Conservation (phyloP, 306 rosid genomes). For the Prunus mume region DNA sequence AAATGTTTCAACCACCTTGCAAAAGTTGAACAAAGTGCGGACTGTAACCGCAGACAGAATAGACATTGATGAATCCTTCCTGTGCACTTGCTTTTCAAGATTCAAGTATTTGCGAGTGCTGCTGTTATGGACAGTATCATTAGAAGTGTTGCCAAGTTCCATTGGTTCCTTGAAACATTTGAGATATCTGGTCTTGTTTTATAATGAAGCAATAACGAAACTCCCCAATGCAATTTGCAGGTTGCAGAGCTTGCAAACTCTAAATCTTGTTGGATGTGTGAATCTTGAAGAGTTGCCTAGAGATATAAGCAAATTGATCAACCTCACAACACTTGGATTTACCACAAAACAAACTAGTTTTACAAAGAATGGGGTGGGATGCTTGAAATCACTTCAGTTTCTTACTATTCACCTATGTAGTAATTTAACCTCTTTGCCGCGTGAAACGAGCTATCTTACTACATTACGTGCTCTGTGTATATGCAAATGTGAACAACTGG, state of each 20-base stretch:
- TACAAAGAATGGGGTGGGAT: no score
- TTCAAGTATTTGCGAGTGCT: constrained; percentile 11
- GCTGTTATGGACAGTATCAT: neutral
- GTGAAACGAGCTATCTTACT: no score
- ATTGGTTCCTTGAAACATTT: constrained; percentile 6
- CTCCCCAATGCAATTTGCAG: no score
- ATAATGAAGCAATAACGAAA: no score
- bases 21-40: no score
- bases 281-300: constrained; percentile 21
- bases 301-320: constrained; percentile 15
- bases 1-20: no score
- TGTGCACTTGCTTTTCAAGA: neutral
- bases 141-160: constrained; percentile 2
- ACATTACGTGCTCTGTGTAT: neutral
- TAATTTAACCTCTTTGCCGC: no score
- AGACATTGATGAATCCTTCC: no score
- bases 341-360: no score
- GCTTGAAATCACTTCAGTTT: no score
- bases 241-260: no score
- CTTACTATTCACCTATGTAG: accelerated
- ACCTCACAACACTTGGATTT: neutral
- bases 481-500: neutral
- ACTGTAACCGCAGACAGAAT: accelerated
- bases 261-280: neutral
- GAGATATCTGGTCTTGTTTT: neutral